Percentiles rank a stretch among this genome's conserved stretches.
These are phyloP conservation scores for Isoetes engelmannii DNA, from an alignment of 83 land plant species.

Conservation along the genomic window DNA sequence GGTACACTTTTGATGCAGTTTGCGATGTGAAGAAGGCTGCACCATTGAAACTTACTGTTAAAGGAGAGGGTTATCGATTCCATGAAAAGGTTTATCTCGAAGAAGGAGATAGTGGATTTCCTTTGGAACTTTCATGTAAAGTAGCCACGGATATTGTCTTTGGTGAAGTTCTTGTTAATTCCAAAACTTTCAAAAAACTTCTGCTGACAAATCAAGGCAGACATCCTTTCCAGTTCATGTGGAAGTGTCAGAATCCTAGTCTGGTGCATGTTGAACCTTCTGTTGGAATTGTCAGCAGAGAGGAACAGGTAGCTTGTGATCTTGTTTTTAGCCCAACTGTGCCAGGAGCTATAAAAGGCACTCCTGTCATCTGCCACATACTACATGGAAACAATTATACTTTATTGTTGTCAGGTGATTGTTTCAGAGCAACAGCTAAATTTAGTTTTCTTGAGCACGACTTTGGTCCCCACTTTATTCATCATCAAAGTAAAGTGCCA, in stretches of 20 bases:
- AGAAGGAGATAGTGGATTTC: constrained; percentile 15
- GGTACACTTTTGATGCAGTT: constrained; percentile 19
- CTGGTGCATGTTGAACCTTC: constrained; percentile 23
- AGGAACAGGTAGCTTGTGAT: constrained; percentile 28
- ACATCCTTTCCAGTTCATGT: constrained; percentile 25
- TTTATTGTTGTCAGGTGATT: background rate
- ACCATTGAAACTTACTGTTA: constrained; percentile 17
- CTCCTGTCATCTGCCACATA: constrained; percentile 5
- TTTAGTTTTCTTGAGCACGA: constrained; percentile 22
- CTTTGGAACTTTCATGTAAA: constrained; percentile 12
- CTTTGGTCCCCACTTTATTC: constrained; percentile 26
- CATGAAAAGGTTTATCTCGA: constrained; percentile 33
- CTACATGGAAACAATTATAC: constrained; percentile 15
- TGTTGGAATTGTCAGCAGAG: constrained; percentile 21
- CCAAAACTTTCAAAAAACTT: constrained; percentile 20
- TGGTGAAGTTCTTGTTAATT: constrained; percentile 21
- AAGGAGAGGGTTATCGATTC: constrained; percentile 27
- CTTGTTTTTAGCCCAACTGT: constrained; percentile 7
- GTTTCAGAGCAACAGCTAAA: constrained; percentile 12
- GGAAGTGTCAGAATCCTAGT: constrained; percentile 17
- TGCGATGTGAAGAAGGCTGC: constrained; percentile 23
- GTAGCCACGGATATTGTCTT: constrained; percentile 12
- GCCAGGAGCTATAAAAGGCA: background rate
- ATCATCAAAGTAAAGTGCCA: constrained; percentile 10
- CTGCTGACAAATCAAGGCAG: constrained; percentile 22